A percentile compares a stretch with the other conserved stretches of the same genome.
These are phyloP conservation scores for Fagus sylvatica DNA, from an alignment of 306 rosid genomes.

Conservation along the genomic window DNA sequence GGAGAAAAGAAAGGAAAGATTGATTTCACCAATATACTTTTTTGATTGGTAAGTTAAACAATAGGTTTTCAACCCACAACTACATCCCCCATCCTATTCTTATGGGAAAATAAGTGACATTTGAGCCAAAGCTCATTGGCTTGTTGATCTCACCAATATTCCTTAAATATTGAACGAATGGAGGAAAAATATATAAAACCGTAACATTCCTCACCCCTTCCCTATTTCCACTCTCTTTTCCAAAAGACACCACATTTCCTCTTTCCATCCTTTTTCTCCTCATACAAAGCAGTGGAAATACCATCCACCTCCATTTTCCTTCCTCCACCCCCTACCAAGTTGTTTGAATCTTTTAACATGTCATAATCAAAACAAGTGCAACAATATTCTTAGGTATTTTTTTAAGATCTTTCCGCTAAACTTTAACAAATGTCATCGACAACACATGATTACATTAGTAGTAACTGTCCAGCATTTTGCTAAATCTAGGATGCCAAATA, in stretches of 20 bases:
- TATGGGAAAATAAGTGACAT: too few relatives aligned
- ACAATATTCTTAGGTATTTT: not conserved
- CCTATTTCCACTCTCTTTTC: not conserved
- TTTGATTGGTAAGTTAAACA: too few relatives aligned
- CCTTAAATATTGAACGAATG: not conserved
- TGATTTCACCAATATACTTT: too few relatives aligned
- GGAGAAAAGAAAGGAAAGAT: too few relatives aligned
- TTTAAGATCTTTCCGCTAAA: not conserved
- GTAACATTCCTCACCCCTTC: not conserved
- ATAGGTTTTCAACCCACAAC: too few relatives aligned
- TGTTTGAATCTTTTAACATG: not conserved
- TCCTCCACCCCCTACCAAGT: too few relatives aligned
- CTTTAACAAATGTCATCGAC: not conserved
- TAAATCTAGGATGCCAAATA: not conserved
- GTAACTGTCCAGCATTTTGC: not conserved
- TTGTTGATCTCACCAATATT: not conserved
- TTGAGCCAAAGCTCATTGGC: not conserved
- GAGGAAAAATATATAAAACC: not conserved
- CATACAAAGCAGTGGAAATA: too few relatives aligned
- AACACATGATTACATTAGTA: not conserved
- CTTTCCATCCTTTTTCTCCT: too few relatives aligned
- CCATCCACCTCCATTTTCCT: too few relatives aligned
- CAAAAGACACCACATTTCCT: too few relatives aligned
- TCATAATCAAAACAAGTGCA: not conserved
- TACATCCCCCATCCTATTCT: too few relatives aligned